Base-by-base conservation (phyloP, 345 rosid species). In the Pistacia atlantica region DNA sequence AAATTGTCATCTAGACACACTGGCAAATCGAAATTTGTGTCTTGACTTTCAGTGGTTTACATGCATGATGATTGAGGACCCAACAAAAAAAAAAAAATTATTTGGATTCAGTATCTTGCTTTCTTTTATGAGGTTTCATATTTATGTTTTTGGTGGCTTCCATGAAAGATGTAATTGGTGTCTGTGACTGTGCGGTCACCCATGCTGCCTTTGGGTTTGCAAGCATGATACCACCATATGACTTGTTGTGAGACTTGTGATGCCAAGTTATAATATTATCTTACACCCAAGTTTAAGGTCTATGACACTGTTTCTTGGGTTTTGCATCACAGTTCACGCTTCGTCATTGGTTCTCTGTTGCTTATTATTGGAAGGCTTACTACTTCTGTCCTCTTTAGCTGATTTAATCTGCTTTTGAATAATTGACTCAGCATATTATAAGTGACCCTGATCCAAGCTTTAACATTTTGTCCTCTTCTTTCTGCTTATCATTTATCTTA, bases 381-480 rank as follows among this genome's bases (percentile, higher is more conserved):
- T 66, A 42, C 51, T 38, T 42, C 25, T 65, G 10, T 65, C 11
- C 42, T 38, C 61, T 66, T 42, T 57, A 46, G 42, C 42, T 75
- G 56, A 75, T 65, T 0, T 54, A 75, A 16, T 13, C 55, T 37
- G 48, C 14, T 1, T 37, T 54, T 20, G 70, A 55, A 55, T 54
- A 52, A 20, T 65, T n/a, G 11, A 74, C 14, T 14, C 10, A 20
- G 54, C 63, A 13, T 51, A 61, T 37, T 35, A 31, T 63, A n/a
- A 2, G 1, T 22, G 25, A 65, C 71, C 42, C 16, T 17, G 17
- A 11, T 55, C 12, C 46, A 13, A 55, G 33, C 63, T 54, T 65
- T 54, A 58, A 10, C 52, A 8, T 65, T 75, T 60, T 67, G 28
- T n/a, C 9, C 45, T 18, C 12, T 37, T 80, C 61, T 64, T 61